These are phyloP conservation scores for Plasmodium cynomolgi DNA, from an alignment of 169 alveolate genomes.

Conservation along the genomic window DNA sequence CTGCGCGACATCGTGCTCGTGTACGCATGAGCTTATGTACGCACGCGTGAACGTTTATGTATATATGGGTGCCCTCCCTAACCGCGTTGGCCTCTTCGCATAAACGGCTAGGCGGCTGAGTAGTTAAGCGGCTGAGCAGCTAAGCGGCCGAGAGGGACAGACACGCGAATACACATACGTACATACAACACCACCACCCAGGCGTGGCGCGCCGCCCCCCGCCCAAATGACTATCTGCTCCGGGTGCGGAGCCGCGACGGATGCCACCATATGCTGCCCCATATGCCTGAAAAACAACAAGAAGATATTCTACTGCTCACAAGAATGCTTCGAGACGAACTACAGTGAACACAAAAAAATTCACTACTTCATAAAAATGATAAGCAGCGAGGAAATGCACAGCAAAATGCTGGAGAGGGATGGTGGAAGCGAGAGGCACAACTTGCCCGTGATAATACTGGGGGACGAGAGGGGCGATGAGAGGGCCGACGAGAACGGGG, in stretches of 20 bases:
- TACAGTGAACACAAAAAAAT: constrained; percentile 63
- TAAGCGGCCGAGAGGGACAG: not conserved
- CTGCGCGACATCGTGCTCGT: not conserved
- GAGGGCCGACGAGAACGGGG: not conserved
- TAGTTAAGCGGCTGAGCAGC: not conserved
- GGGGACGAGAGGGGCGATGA: constrained; percentile 1
- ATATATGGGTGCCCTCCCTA: not conserved
- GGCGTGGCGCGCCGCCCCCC: not conserved
- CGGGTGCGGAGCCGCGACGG: constrained; percentile 69
- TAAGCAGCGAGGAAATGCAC: constrained; percentile 32
- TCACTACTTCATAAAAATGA: constrained; percentile 46
- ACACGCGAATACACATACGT: constrained; percentile 9
- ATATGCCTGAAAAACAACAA: constrained; percentile 58
- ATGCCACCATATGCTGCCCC: constrained; percentile 66
- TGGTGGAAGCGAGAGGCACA: not conserved
- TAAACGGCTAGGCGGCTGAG: not conserved
- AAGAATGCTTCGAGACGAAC: constrained; percentile 61
- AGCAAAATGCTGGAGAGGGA: not conserved
- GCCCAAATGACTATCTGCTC: constrained; percentile 63
- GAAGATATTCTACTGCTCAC: constrained; percentile 56
- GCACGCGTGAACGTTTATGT: not conserved
- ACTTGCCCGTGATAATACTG: constrained; percentile 47
- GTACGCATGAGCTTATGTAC: not conserved
- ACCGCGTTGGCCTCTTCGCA: not conserved
- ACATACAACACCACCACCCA: not conserved